Percentiles rank a stretch among this genome's conserved stretches.
Conservation (phyloP, 768 basidiomycete species). For the Termitomyces eurrhizus region DNA sequence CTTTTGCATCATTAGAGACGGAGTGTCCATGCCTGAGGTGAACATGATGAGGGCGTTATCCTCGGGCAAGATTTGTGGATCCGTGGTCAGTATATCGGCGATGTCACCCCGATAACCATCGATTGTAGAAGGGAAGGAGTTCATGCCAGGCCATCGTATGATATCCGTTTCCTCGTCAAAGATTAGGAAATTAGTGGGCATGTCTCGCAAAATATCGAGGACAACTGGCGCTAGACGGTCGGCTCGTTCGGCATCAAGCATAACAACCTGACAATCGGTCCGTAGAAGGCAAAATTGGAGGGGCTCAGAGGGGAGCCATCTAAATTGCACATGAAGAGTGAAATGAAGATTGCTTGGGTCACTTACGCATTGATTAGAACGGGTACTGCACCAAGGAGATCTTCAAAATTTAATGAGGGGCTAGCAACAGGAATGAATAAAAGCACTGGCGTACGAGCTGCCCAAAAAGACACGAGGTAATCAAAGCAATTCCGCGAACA, state of each 20-base stretch:
- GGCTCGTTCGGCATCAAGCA: conserved; percentile 60
- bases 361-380: conserved; percentile 59
- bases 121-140: conserved; percentile 34
- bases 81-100: conserved; percentile 20
- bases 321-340: conserved; percentile 17
- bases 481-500: conserved; percentile 62
- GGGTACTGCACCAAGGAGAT: conserved; percentile 58
- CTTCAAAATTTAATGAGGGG: conserved; percentile 21
- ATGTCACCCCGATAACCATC: conserved; percentile 25
- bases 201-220: conserved; percentile 23
- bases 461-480: conserved; percentile 59
- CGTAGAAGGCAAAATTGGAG: conserved; percentile 50
- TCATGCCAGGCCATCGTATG: conserved; percentile 38
- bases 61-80: conserved; percentile 41
- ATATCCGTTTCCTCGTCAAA: conserved; percentile 35
- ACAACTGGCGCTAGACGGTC: conserved; percentile 35
- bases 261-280: conserved; percentile 49
- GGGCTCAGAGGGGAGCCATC: conserved; percentile 50
- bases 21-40: conserved; percentile 44
- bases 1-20: not conserved
- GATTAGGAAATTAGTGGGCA: conserved; percentile 37
- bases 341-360: not conserved
- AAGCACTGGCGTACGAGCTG: conserved; percentile 40
- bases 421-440: conserved; percentile 5
- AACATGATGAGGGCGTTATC: conserved; percentile 62